Conservation (phyloP, 2,329 filamentous ascomycete species). For the Aspergillus ustus region DNA sequence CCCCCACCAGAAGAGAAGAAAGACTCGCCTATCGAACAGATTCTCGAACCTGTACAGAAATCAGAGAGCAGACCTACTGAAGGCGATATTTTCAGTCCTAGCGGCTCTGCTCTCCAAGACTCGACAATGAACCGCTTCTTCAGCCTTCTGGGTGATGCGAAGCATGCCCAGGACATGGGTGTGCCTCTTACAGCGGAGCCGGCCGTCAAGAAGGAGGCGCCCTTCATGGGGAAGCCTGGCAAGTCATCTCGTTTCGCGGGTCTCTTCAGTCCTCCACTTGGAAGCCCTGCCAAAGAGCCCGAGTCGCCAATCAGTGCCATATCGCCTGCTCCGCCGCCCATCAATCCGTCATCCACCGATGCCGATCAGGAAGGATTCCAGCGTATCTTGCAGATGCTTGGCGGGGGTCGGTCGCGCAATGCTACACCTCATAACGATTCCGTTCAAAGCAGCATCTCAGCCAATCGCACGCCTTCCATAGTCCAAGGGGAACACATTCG, state of each 20-base stretch:
- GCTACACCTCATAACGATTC: slow-evolving; percentile 50
- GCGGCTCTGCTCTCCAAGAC: slow-evolving; percentile 68
- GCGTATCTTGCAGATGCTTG: slow-evolving; percentile 79
- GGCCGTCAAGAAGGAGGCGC: slow-evolving; percentile 46
- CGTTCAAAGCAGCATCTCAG: slow-evolving; percentile 37
- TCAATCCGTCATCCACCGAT: slow-evolving; percentile 51
- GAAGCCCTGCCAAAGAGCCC: slow-evolving; percentile 54
- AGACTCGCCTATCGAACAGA: slow-evolving; percentile 36
- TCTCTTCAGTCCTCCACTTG: slow-evolving; percentile 68
- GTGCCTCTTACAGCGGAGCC: slow-evolving; percentile 42
- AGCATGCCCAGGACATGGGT: slow-evolving; percentile 45
- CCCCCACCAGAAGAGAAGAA: slow-evolving; percentile 51
- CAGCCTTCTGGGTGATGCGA: slow-evolving; percentile 60
- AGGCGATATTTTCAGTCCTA: slow-evolving; percentile 57
- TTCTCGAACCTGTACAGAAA: slow-evolving; percentile 34
- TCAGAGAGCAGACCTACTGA: slow-evolving; percentile 48
- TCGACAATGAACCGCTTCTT: slow-evolving; percentile 79
- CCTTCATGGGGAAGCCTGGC: slow-evolving; percentile 54
- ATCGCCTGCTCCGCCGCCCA: slow-evolving; percentile 23
- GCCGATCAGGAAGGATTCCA: slow-evolving; percentile 87
- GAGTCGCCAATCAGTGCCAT: slow-evolving; percentile 32
- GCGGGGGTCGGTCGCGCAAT: slow-evolving; percentile 55
- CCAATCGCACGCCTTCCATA: slow-evolving; percentile 35
- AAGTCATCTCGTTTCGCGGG: slow-evolving; percentile 87
- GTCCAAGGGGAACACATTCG: slow-evolving; percentile 36